Conservation (phyloP, 306 rosid species). For the Rosa chinensis region DNA sequence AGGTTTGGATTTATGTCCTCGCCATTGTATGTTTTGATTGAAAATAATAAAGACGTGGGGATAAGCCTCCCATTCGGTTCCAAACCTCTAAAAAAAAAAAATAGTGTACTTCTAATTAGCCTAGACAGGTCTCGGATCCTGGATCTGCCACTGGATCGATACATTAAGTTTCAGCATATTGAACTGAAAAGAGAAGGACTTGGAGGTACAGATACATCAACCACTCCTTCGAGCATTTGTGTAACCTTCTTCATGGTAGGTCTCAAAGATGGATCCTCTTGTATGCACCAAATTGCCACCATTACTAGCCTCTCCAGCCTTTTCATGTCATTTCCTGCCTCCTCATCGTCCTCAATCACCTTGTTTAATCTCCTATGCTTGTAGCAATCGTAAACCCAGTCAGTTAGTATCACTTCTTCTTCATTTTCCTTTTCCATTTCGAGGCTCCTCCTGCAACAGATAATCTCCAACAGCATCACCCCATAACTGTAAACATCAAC, state of each 20-base stretch:
- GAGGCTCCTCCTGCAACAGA: constrained; percentile 18
- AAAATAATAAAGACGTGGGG: too few relatives aligned
- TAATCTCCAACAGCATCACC: constrained; percentile 4
- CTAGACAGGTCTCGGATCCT: too few relatives aligned
- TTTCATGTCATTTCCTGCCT: neutral
- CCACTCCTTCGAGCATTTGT: constrained; percentile 13
- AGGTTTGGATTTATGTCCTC: too few relatives aligned
- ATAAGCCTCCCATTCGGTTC: too few relatives aligned
- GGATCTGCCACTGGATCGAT: neutral
- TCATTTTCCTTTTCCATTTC: constrained; percentile 24
- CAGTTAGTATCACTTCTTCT: constrained; percentile 10
- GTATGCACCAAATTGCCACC: constrained; percentile 32
- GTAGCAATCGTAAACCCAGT: constrained; percentile 1
- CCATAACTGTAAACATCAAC: constrained; percentile 1
- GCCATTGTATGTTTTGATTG: too few relatives aligned
- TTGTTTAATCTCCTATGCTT: neutral
- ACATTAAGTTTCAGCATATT: neutral
- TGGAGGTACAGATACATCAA: neutral
- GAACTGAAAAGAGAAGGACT: constrained; percentile 5
- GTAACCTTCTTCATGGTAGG: constrained; percentile 28
- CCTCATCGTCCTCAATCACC: neutral
- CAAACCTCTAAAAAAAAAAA: too few relatives aligned
- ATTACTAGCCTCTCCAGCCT: neutral
- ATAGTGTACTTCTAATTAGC: too few relatives aligned
- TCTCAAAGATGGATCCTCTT: constrained; percentile 29